Percentiles rank a stretch among this genome's conserved stretches.
Conservation (phyloP, 306 rosid genomes). For the Trichosanthes truncata region DNA sequence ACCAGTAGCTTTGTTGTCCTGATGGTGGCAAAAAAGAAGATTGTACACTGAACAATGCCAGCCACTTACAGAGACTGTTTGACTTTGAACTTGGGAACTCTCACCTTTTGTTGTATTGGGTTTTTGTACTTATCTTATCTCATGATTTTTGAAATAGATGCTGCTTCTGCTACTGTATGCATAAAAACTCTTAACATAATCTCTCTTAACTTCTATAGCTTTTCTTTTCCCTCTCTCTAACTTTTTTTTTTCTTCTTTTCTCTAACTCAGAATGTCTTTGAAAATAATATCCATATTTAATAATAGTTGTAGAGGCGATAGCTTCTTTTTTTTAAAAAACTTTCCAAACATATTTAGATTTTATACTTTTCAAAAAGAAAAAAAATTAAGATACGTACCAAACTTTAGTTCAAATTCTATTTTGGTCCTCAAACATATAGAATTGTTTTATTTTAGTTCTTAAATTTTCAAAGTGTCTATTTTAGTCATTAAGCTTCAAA, state of each 20-base stretch:
- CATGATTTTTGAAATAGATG: neutral
- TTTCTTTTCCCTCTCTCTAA: neutral
- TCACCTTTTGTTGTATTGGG: neutral
- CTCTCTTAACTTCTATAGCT: neutral
- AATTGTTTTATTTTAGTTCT: no score
- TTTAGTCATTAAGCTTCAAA: no score
- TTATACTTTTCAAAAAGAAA: no score
- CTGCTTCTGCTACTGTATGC: neutral
- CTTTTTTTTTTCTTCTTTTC: no score
- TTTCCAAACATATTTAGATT: no score
- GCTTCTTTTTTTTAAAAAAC: no score
- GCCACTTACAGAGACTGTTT: neutral
- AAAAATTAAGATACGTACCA: no score
- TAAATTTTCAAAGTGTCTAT: no score
- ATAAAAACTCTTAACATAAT: neutral
- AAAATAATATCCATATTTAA: neutral
- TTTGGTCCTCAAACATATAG: no score
- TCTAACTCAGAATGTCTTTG: neutral
- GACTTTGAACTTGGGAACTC: neutral
- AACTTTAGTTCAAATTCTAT: no score
- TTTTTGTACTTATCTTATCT: neutral
- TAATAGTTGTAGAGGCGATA: neutral
- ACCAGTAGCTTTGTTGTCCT: constrained; percentile 26
- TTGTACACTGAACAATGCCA: neutral
- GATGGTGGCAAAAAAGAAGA: neutral